Conservation (phyloP, 2,329 filamentous ascomycete genomes). For the Lasiodiplodia gonubiensis region DNA sequence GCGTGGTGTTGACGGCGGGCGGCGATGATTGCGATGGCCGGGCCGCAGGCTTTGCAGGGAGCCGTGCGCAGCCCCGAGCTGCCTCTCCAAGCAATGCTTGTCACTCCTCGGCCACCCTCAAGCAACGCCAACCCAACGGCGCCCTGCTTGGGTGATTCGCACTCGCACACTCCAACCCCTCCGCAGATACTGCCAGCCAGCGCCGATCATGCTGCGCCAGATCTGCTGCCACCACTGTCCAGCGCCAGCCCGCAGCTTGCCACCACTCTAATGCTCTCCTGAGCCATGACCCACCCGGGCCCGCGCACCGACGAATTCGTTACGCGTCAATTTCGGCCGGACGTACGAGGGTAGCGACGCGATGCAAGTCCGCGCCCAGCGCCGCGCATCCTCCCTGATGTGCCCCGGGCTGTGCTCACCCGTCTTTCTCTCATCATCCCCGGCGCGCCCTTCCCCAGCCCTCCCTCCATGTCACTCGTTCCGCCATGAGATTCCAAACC, state of each 20-base stretch:
- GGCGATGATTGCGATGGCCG: conserved; percentile 7
- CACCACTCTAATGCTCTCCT: conserved; percentile 11
- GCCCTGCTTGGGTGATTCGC: background rate
- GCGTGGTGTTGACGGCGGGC: conserved; percentile 27
- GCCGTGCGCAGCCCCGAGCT: conserved; percentile 19
- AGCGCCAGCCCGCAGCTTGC: background rate
- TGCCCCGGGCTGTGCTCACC: conserved; percentile 18
- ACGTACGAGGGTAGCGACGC: conserved; percentile 10
- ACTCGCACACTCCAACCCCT: background rate
- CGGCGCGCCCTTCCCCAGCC: conserved; percentile 23
- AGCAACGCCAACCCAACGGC: conserved; percentile 17
- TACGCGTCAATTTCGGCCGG: conserved; percentile 30
- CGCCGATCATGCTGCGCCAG: conserved; percentile 4
- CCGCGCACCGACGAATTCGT: conserved; percentile 26
- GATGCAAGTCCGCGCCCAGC: conserved; percentile 1
- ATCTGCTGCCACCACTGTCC: background rate
- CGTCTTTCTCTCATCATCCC: conserved; percentile 24
- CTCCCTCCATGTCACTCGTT: conserved; percentile 28
- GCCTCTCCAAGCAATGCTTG: conserved; percentile 16
- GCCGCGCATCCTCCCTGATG: conserved; percentile 15
- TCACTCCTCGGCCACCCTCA: conserved; percentile 6
- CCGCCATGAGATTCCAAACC: conserved; percentile 27
- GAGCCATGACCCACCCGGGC: conserved; percentile 26
- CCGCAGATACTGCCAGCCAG: background rate
- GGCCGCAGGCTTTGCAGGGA: background rate